Evolutionary conservation across 495 filamentous ascomycete genomes (phyloP).

Genomic region (Pyronema omphalodes): DNA sequence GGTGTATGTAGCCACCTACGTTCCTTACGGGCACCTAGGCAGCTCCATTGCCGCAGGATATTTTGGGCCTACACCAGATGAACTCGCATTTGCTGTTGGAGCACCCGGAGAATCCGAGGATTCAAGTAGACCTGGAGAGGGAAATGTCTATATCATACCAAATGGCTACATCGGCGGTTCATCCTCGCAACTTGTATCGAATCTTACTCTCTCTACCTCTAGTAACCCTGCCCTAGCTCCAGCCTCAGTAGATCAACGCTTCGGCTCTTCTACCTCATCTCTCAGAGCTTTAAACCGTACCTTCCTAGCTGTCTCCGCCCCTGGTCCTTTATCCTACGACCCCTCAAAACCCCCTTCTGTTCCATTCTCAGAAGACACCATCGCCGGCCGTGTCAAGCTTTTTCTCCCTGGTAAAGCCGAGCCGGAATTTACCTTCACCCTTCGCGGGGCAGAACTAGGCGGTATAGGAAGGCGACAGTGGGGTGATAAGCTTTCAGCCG

Average conservation of each 20-base stretch:
- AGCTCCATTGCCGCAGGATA: constrained; percentile 10
- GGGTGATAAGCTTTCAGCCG: constrained; percentile 16
- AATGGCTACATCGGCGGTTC: constrained; percentile 4
- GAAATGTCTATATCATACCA: constrained; percentile 21
- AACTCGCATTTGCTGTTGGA: constrained; percentile 11
- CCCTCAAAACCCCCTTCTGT: constrained; percentile 5
- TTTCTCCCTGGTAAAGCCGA: constrained; percentile 7
- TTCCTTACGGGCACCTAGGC: constrained; percentile 18
- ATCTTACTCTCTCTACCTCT: neutral
- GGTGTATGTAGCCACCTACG: constrained; percentile 15
- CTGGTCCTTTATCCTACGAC: constrained; percentile 20
- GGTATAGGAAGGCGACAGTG: constrained; percentile 14
- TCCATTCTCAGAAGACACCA: constrained; percentile 5
- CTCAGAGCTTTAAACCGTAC: constrained; percentile 2
- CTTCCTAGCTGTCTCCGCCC: constrained; percentile 15
- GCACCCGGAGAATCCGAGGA: constrained; percentile 18
- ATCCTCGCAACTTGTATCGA: neutral
- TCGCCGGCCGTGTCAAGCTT: constrained; percentile 13
- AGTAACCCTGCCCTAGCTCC: neutral
- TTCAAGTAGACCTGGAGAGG: constrained; percentile 12
- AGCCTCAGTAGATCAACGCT: constrained; percentile 12
- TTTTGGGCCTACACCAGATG: neutral
- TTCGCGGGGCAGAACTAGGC: constrained; percentile 16
- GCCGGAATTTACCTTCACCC: constrained; percentile 3
- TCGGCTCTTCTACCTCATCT: constrained; percentile 10